Evolutionary conservation across 257 asterid genomes (phyloP).

Genomic region (Striga asiatica): DNA sequence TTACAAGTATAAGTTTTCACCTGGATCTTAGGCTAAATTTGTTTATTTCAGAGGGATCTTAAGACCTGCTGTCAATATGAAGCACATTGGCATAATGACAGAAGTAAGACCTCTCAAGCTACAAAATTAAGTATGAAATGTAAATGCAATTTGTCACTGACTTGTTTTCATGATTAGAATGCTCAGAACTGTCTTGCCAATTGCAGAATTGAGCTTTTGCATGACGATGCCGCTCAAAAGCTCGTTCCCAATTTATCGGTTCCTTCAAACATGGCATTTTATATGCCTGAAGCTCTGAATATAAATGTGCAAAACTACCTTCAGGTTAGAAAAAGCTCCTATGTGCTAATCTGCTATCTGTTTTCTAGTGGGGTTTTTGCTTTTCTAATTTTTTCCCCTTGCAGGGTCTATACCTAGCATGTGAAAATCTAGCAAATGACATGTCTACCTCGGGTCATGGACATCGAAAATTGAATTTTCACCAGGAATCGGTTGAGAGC

Average conservation of each 20-base stretch:
- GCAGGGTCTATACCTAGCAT: constrained; percentile 82
- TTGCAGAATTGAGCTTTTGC: constrained; percentile 62
- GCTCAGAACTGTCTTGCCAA: constrained; percentile 69
- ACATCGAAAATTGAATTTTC: constrained; percentile 38
- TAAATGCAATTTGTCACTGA: constrained; percentile 23
- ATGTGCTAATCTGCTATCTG: not conserved
- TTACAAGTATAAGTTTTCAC: not conserved
- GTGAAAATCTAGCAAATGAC: constrained; percentile 40
- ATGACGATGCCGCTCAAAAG: constrained; percentile 52
- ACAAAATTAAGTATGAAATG: constrained; percentile 1
- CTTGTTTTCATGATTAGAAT: constrained; percentile 60
- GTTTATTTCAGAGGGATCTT: constrained; percentile 64
- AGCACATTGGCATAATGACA: constrained; percentile 49
- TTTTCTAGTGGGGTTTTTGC: constrained; percentile 3
- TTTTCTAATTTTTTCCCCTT: constrained; percentile 1
- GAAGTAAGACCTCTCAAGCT: constrained; percentile 44
- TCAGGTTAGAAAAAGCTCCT: constrained; percentile 38
- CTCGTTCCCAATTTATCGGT: constrained; percentile 55
- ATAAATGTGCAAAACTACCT: constrained; percentile 68
- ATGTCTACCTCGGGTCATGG: constrained; percentile 21
- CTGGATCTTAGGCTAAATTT: constrained; percentile 16
- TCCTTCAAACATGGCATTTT: constrained; percentile 63
- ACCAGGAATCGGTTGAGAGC: constrained; percentile 39
- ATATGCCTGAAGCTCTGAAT: constrained; percentile 86
- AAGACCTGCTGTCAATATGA: constrained; percentile 67